These are phyloP conservation scores for Diaporthe sp. DNA, from an alignment of 2,329 filamentous ascomycete genomes.

Conservation along the genomic window DNA sequence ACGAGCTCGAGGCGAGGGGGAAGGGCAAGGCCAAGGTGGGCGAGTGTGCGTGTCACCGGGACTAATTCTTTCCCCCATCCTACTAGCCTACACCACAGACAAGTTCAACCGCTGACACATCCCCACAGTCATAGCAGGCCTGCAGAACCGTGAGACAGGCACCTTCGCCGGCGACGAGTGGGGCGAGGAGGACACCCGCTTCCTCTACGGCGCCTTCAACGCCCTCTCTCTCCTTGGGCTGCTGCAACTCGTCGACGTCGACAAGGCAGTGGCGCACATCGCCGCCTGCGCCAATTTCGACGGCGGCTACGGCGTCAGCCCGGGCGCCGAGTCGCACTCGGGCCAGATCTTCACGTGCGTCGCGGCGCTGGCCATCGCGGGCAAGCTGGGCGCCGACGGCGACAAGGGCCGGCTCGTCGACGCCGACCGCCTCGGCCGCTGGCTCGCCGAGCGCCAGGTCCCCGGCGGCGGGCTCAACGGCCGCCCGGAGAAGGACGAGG, in stretches of 20 bases:
- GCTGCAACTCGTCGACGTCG: conserved; percentile 80
- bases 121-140: conserved; percentile 77
- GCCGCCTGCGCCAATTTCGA: conserved; percentile 92
- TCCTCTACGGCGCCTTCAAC: conserved; percentile 91
- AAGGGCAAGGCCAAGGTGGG: conserved; percentile 81
- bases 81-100: too few species aligned
- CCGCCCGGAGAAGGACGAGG: conserved; percentile 93
- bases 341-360: conserved; percentile 97
- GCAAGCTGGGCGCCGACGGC: conserved; percentile 79
- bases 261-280: conserved; percentile 85
- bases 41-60: conserved; percentile 74
- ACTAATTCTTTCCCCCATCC: too few species aligned
- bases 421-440: conserved; percentile 84
- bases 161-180: conserved; percentile 96
- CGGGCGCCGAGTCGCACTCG: conserved; percentile 93
- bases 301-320: conserved; percentile 90
- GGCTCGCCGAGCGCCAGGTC: conserved; percentile 94
- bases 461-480: conserved; percentile 92
- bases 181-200: conserved; percentile 96
- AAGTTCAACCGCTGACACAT: conserved; percentile 38
- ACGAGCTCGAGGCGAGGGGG: conserved; percentile 81
- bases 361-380: conserved; percentile 86
- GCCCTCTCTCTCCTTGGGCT: conserved; percentile 87
- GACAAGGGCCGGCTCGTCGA: conserved; percentile 71
- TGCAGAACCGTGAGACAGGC: conserved; percentile 86